Evolutionary conservation across 352 stramenopile species (phyloP), one percentile per base, ranked within the genome.

Genomic region (Phytopythium kandeliae): DNA sequence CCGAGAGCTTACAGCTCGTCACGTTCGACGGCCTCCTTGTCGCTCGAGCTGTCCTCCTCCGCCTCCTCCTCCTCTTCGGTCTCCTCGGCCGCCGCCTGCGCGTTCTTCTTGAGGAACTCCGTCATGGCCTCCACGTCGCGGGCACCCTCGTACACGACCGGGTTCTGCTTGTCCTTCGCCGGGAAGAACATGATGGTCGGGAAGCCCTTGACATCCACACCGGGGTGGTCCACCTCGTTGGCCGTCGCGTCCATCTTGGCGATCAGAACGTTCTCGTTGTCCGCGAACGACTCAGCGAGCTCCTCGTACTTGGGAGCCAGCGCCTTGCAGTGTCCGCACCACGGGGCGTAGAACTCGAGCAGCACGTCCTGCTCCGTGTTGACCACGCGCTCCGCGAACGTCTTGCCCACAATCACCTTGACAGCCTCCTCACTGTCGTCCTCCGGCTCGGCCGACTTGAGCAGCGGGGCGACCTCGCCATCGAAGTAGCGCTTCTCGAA

Each of bases 141-240:
- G 13, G 74, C 74, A 34, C 81, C 85, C 42, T 96, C 84, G 71
- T 95, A 97, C 50, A 74, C 58, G 42, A 96, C 64, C 46, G 86
- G 85, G 60, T 89, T 90, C 56, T 74, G 66, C 64, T 96, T 96
- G 65, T 92, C 76, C 42, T 95, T 89, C 51, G 65, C 86, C 41
- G 89, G 89, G 84, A 98, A 98, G 70, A 98, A 98, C 51, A 97
- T 75, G 37, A 98, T 72, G 44, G 95, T 98, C 34, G 95, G 95
- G 89, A 98, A 98, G 26, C 92, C 93, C 51, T 84, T 78, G 57
- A 98, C 81, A 34, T 95, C 75, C 28, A 98, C 85, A 31, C 78
- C 78, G 6, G 79, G 60, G 69, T 94, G 69, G 74, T 97, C 92
- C 28, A 98, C 78, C 68, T 98, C 95, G 74, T 98, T 98, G 48